These are phyloP conservation scores for Capsicum baccatum DNA, from an alignment of 257 asterid species.

Conservation along the genomic window DNA sequence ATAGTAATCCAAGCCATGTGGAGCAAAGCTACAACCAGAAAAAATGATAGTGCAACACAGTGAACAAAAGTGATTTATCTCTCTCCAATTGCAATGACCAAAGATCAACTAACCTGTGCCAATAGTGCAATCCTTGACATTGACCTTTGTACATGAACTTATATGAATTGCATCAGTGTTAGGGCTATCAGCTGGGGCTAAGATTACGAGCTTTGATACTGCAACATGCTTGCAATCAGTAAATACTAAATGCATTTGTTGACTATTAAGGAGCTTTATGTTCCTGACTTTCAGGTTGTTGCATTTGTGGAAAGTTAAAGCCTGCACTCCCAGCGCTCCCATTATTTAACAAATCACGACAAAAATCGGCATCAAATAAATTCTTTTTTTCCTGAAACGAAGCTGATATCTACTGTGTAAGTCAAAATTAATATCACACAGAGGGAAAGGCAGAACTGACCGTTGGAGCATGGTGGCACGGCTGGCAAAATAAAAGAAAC, in stretches of 20 bases:
- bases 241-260: constrained; percentile 77
- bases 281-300: constrained; percentile 63
- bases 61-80: background rate
- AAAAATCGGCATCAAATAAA: background rate
- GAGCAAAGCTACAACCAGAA: background rate
- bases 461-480: constrained; percentile 78
- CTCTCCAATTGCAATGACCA: constrained; percentile 19
- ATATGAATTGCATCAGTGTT: constrained; percentile 93
- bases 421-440: constrained; percentile 9
- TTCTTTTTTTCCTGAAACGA: background rate
- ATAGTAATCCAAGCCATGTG: background rate
- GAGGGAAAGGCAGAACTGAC: constrained; percentile 44
- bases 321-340: constrained; percentile 63
- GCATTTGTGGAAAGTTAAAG: constrained; percentile 84
- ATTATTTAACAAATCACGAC: background rate
- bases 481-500: constrained; percentile 62
- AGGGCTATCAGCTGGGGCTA: constrained; percentile 84
- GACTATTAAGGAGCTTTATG: constrained; percentile 54
- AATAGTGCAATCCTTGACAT: constrained; percentile 50
- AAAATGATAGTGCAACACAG: background rate
- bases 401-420: background rate
- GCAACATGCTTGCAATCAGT: constrained; percentile 52
- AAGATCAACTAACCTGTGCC: constrained; percentile 63
- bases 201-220: constrained; percentile 49
- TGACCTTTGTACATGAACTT: constrained; percentile 62